Conservation (phyloP, 1,284 basidiomycete genomes). For the Cryptococcus wingfieldii region DNA sequence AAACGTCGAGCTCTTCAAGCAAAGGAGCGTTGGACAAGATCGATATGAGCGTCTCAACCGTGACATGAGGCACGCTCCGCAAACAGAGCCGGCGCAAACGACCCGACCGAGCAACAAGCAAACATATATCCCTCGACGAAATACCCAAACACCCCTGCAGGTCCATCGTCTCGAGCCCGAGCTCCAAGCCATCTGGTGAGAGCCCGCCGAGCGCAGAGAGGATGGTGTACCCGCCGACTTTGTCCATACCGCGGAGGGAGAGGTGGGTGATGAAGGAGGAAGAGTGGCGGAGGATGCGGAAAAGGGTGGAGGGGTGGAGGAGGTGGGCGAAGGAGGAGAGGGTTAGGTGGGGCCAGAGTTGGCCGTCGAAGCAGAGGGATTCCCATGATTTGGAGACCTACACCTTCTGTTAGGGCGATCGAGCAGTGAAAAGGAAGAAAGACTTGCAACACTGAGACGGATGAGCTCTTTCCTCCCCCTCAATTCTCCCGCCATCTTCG, state of each 20-base stretch:
- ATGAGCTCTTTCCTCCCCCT: slow-evolving; percentile 71
- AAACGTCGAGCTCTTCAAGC: slow-evolving; percentile 65
- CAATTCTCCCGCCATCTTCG: slow-evolving; percentile 64
- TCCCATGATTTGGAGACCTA: slow-evolving; percentile 82
- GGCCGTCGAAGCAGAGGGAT: slow-evolving; percentile 74
- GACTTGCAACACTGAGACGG: slow-evolving; percentile 68
- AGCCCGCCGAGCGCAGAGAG: slow-evolving; percentile 10
- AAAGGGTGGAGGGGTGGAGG: slow-evolving; percentile 36
- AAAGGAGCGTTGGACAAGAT: neutral
- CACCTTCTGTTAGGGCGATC: neutral
- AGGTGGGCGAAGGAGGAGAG: slow-evolving; percentile 57
- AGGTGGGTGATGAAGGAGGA: slow-evolving; percentile 65
- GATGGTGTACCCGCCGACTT: slow-evolving; percentile 51
- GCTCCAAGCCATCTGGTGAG: neutral
- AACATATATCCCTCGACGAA: slow-evolving; percentile 62
- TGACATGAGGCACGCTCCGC: slow-evolving; percentile 63
- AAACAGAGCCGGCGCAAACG: slow-evolving; percentile 60
- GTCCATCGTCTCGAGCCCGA: slow-evolving; percentile 55
- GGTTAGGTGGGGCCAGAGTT: slow-evolving; percentile 70
- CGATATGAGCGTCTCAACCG: slow-evolving; percentile 21
- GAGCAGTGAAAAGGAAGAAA: neutral
- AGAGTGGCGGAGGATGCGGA: slow-evolving; percentile 36
- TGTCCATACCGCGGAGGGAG: slow-evolving; percentile 62
- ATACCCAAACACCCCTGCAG: slow-evolving; percentile 68
- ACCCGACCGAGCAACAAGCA: slow-evolving; percentile 66